Conservation (phyloP, 176 grass and related monocot species). For the Phragmites australis region DNA sequence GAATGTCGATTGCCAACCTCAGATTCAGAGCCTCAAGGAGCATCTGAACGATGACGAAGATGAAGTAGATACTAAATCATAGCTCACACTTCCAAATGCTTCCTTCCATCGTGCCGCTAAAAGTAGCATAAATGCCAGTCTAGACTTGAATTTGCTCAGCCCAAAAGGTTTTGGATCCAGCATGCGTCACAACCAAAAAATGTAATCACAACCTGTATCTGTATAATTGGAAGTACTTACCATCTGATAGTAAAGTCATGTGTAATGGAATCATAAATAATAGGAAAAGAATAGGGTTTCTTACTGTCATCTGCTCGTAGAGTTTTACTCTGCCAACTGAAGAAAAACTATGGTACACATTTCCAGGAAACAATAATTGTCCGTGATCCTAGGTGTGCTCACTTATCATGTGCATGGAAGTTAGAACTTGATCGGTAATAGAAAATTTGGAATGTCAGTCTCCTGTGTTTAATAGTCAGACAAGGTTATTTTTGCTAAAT, state of each 20-base stretch:
- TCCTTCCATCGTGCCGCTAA: constrained; percentile 19
- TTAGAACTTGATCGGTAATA: constrained; percentile 9
- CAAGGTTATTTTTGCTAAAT: background rate
- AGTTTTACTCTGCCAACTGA: constrained; percentile 2
- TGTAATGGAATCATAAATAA: constrained; percentile 31
- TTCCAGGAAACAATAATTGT: constrained; percentile 4
- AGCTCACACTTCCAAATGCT: constrained; percentile 21
- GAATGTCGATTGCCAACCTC: constrained; percentile 59
- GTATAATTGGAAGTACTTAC: constrained; percentile 33
- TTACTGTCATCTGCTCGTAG: background rate
- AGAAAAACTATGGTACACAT: background rate
- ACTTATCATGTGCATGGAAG: constrained; percentile 1
- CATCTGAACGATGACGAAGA: constrained; percentile 75
- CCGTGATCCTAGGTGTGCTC: background rate
- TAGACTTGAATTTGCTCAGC: constrained; percentile 8
- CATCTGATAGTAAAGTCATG: constrained; percentile 24
- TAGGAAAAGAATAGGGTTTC: constrained; percentile 27
- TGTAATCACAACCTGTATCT: background rate
- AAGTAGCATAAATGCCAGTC: constrained; percentile 17
- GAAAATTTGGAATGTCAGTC: background rate
- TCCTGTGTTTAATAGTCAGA: constrained; percentile 4
- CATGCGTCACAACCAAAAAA: constrained; percentile 17
- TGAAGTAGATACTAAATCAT: constrained; percentile 35
- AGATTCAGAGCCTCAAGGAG: constrained; percentile 84
- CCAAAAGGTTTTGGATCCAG: constrained; percentile 30